These are phyloP conservation scores for Selenicereus undatus DNA, from an alignment of 148 eudicot species.

Conservation along the genomic window DNA sequence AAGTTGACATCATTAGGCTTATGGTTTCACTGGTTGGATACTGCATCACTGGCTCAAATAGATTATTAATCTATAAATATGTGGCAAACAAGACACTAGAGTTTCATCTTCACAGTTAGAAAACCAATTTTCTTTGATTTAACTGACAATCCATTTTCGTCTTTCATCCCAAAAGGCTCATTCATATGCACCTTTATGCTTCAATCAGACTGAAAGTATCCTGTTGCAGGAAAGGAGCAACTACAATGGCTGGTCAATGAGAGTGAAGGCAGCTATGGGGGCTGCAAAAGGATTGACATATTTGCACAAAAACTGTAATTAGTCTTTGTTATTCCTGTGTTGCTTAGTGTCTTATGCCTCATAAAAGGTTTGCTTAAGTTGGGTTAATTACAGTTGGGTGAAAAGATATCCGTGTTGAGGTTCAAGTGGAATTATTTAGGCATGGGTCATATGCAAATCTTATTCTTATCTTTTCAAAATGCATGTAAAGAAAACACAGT, in stretches of 20 bases:
- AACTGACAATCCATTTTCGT: background rate
- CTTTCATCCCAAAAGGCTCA: background rate
- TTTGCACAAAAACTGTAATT: conserved; percentile 70
- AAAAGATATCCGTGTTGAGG: background rate
- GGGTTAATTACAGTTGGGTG: background rate
- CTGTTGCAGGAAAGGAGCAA: conserved; percentile 46
- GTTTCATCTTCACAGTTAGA: conserved; percentile 71
- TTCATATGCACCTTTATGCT: background rate
- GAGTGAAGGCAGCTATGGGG: conserved; percentile 64
- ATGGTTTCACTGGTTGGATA: conserved; percentile 90
- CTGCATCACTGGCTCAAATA: conserved; percentile 59
- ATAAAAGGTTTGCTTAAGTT: background rate
- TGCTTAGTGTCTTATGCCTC: background rate
- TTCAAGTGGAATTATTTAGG: background rate
- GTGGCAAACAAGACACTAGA: conserved; percentile 83
- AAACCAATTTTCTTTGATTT: background rate
- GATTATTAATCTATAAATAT: conserved; percentile 83
- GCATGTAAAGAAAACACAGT: background rate
- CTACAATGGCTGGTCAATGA: conserved; percentile 50
- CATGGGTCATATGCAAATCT: background rate
- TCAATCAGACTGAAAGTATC: conserved; percentile 16
- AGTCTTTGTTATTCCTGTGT: background rate
- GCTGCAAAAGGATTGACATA: conserved; percentile 79
- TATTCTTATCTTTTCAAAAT: background rate
- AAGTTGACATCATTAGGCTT: conserved; percentile 90